Percentiles rank a stretch among this genome's conserved stretches.
phyloP scores from a whole-genome alignment of 495 filamentous ascomycete species.

The Penicillium pulvis region DNA sequence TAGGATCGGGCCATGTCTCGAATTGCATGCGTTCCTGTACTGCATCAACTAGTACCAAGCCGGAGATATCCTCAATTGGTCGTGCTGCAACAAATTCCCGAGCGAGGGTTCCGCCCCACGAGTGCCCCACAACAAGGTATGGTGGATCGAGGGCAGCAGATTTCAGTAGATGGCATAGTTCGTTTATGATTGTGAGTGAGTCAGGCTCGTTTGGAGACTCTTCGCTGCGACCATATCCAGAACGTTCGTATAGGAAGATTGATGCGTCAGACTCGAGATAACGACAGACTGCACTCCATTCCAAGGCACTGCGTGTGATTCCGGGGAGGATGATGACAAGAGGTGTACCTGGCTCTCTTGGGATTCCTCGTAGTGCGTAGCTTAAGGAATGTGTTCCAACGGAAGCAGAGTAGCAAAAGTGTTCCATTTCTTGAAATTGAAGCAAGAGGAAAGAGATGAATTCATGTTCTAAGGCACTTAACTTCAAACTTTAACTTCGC shows the following conservation, averaged over 20 bases:
- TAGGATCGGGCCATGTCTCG: conserved; percentile 11
- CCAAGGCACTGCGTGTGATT: conserved; percentile 12
- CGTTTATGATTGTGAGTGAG: conserved; percentile 11
- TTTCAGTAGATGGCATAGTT: conserved; percentile 7
- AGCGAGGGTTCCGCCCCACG: conserved; percentile 11
- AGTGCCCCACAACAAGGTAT: conserved; percentile 14
- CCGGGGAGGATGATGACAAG: conserved; percentile 8
- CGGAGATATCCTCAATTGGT: conserved; percentile 1
- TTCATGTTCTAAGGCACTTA: too few species aligned
- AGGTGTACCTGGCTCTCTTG: conserved; percentile 3
- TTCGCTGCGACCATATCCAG: conserved; percentile 13
- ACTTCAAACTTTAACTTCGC: too few species aligned
- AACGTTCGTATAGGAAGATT: conserved; percentile 8
- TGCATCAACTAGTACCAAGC: conserved; percentile 7
- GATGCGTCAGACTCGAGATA: conserved; percentile 9
- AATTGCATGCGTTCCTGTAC: conserved; percentile 15
- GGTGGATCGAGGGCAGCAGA: conserved; percentile 6
- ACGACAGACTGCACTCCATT: conserved; percentile 16
- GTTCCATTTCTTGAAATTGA: conserved; percentile 12
- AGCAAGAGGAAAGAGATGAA: too few species aligned
- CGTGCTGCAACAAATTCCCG: conserved; percentile 10
- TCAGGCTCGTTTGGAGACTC: conserved; percentile 7
- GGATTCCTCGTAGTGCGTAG: conserved; percentile 12
- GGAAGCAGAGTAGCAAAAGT: conserved; percentile 8
- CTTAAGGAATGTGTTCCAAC: conserved; percentile 14